Evolutionary conservation across 176 grass and related monocot species (phyloP), one percentile per base, ranked within the genome.

Genomic region (Bothriochloa decipiens): DNA sequence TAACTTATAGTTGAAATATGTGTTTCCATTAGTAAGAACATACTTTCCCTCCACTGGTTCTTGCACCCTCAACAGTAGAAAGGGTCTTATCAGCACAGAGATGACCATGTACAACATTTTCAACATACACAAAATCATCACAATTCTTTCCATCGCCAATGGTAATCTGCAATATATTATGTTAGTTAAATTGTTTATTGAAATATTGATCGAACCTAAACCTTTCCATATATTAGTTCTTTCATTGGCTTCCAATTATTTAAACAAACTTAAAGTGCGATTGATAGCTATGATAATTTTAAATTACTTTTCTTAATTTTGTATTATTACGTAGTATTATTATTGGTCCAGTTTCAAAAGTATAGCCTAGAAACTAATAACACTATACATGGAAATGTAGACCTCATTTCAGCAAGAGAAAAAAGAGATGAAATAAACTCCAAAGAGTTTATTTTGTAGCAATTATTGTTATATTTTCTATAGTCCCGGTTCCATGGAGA

Each of bases 41-140:
- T 89, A 97, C 94, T 86, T 97, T 76, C 39, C 94, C 94, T 82
- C 81, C 87, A 52, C 87, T 78, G 7, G 20, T 77, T 41, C 78
- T 90, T 80, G 87, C 87, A 46, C 84, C 84, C 23, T 77, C 78
- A 63, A 82, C 63, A 79, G 87, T 76, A 8, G 87, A 84, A 68
- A 97, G 79, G 68, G 89, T 81, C 77, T 41, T 88, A 50, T 91
- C 83, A 8, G 94, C 94, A 86, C 91, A 97, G 22, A 97, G 61
- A 75, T 97, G 94, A 63, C 79, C 89, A 83, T 97, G 70, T n/a
- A 90, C 91, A 67, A 93, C 94, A 84, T 97, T 97, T 72, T 93
- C 94, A n/a, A 97, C 89, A 76, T 93, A 93, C 33, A 92, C 89
- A 57, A 97, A 92, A 89, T 97, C 94, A 80, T 93, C 87, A 41